Evolutionary conservation across 176 grass and related monocot species (phyloP).

Genomic region (Musa troglodytarum): DNA sequence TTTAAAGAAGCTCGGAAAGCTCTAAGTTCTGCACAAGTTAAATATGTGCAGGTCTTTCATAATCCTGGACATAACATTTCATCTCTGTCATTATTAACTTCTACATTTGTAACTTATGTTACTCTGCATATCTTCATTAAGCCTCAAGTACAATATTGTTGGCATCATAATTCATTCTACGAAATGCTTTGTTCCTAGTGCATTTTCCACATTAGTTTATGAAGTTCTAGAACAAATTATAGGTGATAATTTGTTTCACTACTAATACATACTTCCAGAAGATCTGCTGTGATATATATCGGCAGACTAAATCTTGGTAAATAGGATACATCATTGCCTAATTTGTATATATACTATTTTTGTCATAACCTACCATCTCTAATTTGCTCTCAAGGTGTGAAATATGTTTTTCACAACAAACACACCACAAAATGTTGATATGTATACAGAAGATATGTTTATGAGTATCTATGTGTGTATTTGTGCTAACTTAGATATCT

Average conservation of each 20-base stretch:
- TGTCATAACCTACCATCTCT: no score
- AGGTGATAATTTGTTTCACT: background rate
- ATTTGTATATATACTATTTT: background rate
- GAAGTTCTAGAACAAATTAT: background rate
- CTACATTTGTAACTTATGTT: no score
- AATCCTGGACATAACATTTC: background rate
- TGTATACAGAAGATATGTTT: no score
- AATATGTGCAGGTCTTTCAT: slow-evolving; percentile 67
- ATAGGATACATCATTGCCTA: background rate
- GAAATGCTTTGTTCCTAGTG: no score
- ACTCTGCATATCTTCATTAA: no score
- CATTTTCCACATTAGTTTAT: background rate
- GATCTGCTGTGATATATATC: background rate
- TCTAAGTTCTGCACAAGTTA: slow-evolving; percentile 69
- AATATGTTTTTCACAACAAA: no score
- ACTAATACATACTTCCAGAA: background rate
- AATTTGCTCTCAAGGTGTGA: no score
- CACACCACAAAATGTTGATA: no score
- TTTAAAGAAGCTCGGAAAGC: slow-evolving; percentile 46
- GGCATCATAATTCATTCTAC: no score
- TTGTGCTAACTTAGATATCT: no score
- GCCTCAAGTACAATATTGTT: no score
- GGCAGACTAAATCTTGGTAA: background rate
- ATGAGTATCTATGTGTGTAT: no score
- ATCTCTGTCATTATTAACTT: background rate